phyloP scores from a whole-genome alignment of 306 rosid species.

The Ochetophila trinervis region DNA sequence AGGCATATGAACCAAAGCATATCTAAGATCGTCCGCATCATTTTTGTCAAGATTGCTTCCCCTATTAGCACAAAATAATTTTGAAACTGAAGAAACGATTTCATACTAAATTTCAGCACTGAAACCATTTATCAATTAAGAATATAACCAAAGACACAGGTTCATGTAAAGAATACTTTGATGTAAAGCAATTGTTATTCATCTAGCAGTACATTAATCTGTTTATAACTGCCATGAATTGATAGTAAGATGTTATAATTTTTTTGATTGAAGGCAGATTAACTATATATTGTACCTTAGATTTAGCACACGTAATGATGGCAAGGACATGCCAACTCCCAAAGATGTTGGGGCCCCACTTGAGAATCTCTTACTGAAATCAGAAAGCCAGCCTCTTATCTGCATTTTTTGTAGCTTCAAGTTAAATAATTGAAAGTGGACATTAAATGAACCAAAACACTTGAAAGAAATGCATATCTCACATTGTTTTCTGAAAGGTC shows the following conservation, averaged over 20 bases:
- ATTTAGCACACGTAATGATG: constrained; percentile 62
- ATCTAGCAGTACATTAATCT: constrained; percentile 5
- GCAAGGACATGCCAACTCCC: constrained; percentile 58
- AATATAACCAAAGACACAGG: constrained; percentile 1
- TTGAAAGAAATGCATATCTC: constrained; percentile 36
- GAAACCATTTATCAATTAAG: constrained; percentile 16
- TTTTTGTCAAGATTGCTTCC: constrained; percentile 59
- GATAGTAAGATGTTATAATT: constrained; percentile 5
- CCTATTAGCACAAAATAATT: constrained; percentile 36
- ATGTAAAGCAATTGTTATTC: background rate
- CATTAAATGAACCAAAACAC: constrained; percentile 15
- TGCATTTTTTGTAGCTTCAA: constrained; percentile 39
- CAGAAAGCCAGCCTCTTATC: constrained; percentile 88
- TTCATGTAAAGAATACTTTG: background rate
- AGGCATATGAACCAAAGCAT: constrained; percentile 61
- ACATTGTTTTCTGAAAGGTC: constrained; percentile 87
- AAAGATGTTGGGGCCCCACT: constrained; percentile 26
- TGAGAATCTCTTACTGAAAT: constrained; percentile 42
- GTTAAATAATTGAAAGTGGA: constrained; percentile 25
- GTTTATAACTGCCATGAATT: constrained; percentile 7
- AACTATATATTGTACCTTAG: constrained; percentile 49
- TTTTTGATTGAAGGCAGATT: constrained; percentile 5
- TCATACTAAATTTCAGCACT: background rate
- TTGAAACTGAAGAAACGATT: constrained; percentile 21
- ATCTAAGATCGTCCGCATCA: constrained; percentile 56